Percentiles rank a stretch among this genome's conserved stretches.
Conservation (phyloP, 2,329 filamentous ascomycete species). For the Chaetomiaceae sp. region DNA sequence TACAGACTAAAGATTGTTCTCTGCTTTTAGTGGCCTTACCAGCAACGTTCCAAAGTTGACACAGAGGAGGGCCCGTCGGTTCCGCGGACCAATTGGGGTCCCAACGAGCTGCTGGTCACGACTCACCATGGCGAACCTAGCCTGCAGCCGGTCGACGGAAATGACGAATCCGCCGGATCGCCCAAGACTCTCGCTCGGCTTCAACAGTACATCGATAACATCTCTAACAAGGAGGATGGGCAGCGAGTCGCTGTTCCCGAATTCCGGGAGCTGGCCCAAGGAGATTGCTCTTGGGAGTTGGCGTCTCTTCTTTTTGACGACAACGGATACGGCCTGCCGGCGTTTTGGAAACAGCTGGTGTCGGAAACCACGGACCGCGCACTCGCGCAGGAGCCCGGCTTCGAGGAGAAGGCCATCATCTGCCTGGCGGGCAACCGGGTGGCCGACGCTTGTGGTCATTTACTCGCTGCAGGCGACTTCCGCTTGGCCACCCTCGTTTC, state of each 20-base stretch:
- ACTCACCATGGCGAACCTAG: slow-evolving; percentile 29
- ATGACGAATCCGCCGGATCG: slow-evolving; percentile 17
- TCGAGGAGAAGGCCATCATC: slow-evolving; percentile 80
- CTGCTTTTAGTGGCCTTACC: slow-evolving; percentile 73
- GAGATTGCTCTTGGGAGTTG: slow-evolving; percentile 82
- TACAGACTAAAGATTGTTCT: slow-evolving; percentile 43
- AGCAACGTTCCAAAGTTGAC: slow-evolving; percentile 69
- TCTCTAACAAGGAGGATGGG: slow-evolving; percentile 15
- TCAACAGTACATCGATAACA: slow-evolving; percentile 24
- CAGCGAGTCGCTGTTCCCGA: slow-evolving; percentile 2
- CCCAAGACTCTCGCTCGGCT: slow-evolving; percentile 22
- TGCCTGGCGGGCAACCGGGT: slow-evolving; percentile 75
- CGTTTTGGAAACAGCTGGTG: slow-evolving; percentile 63
- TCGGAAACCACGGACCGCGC: slow-evolving; percentile 52
- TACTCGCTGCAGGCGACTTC: slow-evolving; percentile 72
- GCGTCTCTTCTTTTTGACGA: slow-evolving; percentile 83
- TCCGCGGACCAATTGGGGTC: slow-evolving; percentile 72
- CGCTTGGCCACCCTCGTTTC: slow-evolving; percentile 81
- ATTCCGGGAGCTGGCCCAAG: slow-evolving; percentile 30
- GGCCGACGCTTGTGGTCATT: slow-evolving; percentile 73
- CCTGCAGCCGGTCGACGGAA: slow-evolving; percentile 26
- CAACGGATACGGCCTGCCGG: slow-evolving; percentile 55
- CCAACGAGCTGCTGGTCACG: slow-evolving; percentile 63
- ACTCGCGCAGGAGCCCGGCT: slow-evolving; percentile 55
- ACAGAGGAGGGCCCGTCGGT: slow-evolving; percentile 62